phyloP scores from a whole-genome alignment of 345 rosid species.

The Clausena lansium region DNA sequence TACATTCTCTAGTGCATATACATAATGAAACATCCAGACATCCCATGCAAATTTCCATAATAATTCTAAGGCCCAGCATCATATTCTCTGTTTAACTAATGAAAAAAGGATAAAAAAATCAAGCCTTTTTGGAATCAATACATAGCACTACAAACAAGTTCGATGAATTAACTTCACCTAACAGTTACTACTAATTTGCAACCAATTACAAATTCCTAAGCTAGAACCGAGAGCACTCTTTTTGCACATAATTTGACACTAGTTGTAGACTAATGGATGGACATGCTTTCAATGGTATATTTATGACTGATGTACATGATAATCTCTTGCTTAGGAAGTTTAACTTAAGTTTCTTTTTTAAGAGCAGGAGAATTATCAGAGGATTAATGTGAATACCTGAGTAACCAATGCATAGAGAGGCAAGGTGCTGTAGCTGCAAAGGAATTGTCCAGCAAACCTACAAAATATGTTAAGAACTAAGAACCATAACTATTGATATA shows the following conservation, averaged over 20 bases:
- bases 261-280: neutral
- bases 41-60: neutral
- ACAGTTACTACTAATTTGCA: neutral
- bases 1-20: neutral
- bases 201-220: neutral
- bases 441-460: conserved; percentile 84
- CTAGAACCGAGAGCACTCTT: neutral
- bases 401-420: conserved; percentile 93
- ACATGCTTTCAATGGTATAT: neutral
- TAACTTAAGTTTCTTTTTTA: neutral
- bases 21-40: neutral
- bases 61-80: neutral
- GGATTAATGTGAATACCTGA: conserved; percentile 46
- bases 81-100: neutral
- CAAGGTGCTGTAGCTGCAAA: conserved; percentile 95
- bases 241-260: neutral
- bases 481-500: neutral
- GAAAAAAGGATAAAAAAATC: neutral
- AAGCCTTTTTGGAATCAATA: neutral
- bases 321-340: conserved; percentile 1
- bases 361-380: neutral
- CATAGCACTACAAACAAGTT: neutral
- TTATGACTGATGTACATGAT: too few species aligned
- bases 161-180: neutral
- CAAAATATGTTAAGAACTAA: conserved; percentile 10